Evolutionary conservation across 352 stramenopile genomes (phyloP), one percentile per base, ranked within the genome.

Genomic region (Phytophthora citricola): DNA sequence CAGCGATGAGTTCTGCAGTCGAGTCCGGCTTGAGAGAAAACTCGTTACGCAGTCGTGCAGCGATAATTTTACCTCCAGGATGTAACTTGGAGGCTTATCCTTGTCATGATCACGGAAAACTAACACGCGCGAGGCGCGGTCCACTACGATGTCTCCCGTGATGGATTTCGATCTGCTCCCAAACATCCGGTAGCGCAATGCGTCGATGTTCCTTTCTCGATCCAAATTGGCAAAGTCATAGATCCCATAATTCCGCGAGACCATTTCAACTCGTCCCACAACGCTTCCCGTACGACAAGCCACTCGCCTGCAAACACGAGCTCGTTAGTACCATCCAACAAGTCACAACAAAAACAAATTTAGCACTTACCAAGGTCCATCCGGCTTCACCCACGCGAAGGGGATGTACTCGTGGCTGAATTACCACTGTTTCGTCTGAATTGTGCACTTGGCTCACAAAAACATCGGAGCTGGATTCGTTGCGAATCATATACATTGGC

Each of bases 221-320:
- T 96, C 88, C 45, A 96, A 47, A 54, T 94, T 91, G 10, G 87
- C 86, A 44, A 96, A 96, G 61, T 96, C 88, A 57, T 93, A 96
- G 27, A 96, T 69, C 10, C 87, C 79, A 22, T 83, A 89, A 1
- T 79, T 81, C 26, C 79, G 78, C 27, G 81, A 89, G 2, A 83
- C 76, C 11, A 80, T 68, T 52, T 87, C 75, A 44, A 80, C 78
- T 6, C 79, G 76, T 3, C 84, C 68, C 24, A 76, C 73, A 10
- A 76, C 67, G 41, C 72, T 58, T 49, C 85, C 81, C 38, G 80
- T 85, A 29, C 84, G 81, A 44, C 85, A 96, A 31, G 82, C 78
- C 15, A 93, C 83, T 59, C 87, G 85, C 59, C 86, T 93, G 26
- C 50, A 24, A 58, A 45, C n/a, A 51, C 31, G 60, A 32, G 38